Evolutionary conservation across 2,329 filamentous ascomycete genomes (phyloP), one percentile per base, ranked within the genome.

Genomic region (Sclerotinia minor): DNA sequence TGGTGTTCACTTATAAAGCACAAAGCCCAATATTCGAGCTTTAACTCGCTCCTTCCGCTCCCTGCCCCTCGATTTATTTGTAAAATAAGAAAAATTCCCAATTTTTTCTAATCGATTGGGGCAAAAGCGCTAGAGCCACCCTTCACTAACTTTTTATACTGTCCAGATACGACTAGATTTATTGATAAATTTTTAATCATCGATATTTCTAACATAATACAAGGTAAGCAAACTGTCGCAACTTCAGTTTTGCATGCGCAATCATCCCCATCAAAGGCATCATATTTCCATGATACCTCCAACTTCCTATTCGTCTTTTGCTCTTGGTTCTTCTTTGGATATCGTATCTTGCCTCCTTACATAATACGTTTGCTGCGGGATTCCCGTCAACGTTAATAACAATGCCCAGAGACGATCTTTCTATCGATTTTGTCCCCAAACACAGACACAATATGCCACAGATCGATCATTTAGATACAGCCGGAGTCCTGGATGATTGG

Each of bases 401-500:
- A 79, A 89, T 89, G 87, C 87, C 87, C 82, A 89, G 87, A 87
- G 87, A 89, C 87, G 87, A 89, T 78, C 81, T 89, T 74, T 85
- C 86, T 77, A 89, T 89, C 82, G 87, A 89, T 80, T 88, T 89
- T 78, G 85, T 88, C 76, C 83, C 67, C 55, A 70, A 68, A 45
- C 68, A 67, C 32, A 68, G 63, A 70, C 61, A 84, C 80, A 87
- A 82, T 81, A 88, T 88, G 85, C 85, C 85, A 76, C 83, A 82
- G 76, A 74, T 77, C 76, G 87, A 89, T 77, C 81, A 84, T 69
- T 83, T 87, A 77, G 87, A 89, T 74, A 85, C 86, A 68, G 84
- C 89, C 67, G 82, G 89, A 71, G 88, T 93, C 75, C 85, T 94
- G 73, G 91, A 94, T 78, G 90, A 93, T 78, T 94, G 90, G 83